Percentiles rank a stretch among this genome's conserved stretches.
Evolutionary conservation across 805 yeast species (phyloP).

Genomic region (Tetrapisispora iriomotensis): DNA sequence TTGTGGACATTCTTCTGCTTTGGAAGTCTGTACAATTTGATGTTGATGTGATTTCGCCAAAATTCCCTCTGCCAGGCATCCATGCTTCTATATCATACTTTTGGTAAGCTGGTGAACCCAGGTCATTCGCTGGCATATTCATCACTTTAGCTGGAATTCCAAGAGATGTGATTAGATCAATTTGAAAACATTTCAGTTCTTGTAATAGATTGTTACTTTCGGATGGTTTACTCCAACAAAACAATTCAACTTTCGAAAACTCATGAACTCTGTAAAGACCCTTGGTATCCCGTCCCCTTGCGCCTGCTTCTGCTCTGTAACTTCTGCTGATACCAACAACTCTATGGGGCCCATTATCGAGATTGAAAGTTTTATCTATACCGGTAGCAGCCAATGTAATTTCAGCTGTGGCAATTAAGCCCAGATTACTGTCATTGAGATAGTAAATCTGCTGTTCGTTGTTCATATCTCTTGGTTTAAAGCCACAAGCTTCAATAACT

Average conservation of each 20-base stretch:
- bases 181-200: slow-evolving; percentile 54
- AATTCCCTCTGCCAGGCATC: slow-evolving; percentile 92
- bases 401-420: slow-evolving; percentile 91
- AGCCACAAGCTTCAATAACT: slow-evolving; percentile 82
- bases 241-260: slow-evolving; percentile 88
- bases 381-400: slow-evolving; percentile 82
- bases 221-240: slow-evolving; percentile 52
- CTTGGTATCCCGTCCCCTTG: slow-evolving; percentile 84
- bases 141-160: slow-evolving; percentile 76
- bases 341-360: slow-evolving; percentile 41
- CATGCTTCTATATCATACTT: slow-evolving; percentile 93
- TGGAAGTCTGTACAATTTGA: slow-evolving; percentile 92
- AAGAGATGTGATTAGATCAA: slow-evolving; percentile 48
- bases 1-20: slow-evolving; percentile 69
- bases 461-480: slow-evolving; percentile 82
- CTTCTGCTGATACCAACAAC: slow-evolving; percentile 77
- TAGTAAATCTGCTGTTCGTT: slow-evolving; percentile 79
- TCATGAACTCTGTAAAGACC: slow-evolving; percentile 94
- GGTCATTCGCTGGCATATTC: slow-evolving; percentile 81
- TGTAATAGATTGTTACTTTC: slow-evolving; percentile 46
- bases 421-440: slow-evolving; percentile 42
- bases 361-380: slow-evolving; percentile 39
- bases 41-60: slow-evolving; percentile 90
- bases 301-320: slow-evolving; percentile 94
- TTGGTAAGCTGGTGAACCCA: slow-evolving; percentile 88